Evolutionary conservation across 1,284 basidiomycete genomes (phyloP).

Genomic region (Dichomitus squalens): DNA sequence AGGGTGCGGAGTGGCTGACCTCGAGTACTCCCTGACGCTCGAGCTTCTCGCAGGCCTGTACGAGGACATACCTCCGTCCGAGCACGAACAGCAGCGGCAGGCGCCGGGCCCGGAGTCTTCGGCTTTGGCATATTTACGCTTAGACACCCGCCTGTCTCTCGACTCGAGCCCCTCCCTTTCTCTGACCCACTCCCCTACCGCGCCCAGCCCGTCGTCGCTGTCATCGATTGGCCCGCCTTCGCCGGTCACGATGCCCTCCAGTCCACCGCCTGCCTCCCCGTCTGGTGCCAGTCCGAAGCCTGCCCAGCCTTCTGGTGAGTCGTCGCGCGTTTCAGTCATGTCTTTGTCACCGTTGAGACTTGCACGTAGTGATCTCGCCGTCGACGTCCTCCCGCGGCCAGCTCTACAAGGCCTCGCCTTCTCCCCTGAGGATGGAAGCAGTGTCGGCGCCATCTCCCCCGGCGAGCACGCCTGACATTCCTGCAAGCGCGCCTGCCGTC

Average conservation of each 20-base stretch:
- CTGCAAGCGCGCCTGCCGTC: slow-evolving; percentile 7
- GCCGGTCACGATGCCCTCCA: slow-evolving; percentile 6
- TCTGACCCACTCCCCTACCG: slow-evolving; percentile 14
- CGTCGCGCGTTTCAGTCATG: slow-evolving; percentile 6
- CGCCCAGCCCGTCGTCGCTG: slow-evolving; percentile 15
- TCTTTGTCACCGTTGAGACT: background rate
- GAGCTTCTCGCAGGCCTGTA: slow-evolving; percentile 57
- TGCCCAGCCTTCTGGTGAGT: slow-evolving; percentile 3
- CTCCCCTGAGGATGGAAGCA: slow-evolving; percentile 52
- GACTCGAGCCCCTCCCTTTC: slow-evolving; percentile 18
- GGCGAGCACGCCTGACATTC: slow-evolving; percentile 2
- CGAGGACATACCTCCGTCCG: slow-evolving; percentile 20
- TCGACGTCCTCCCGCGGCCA: slow-evolving; percentile 24
- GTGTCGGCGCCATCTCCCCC: slow-evolving; percentile 19
- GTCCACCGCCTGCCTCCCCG: background rate
- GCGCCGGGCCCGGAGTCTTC: slow-evolving; percentile 10
- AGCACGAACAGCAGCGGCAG: slow-evolving; percentile 9
- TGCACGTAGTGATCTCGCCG: slow-evolving; percentile 9
- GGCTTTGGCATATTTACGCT: slow-evolving; percentile 18
- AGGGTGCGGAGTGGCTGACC: slow-evolving; percentile 64
- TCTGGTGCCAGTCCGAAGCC: slow-evolving; percentile 5
- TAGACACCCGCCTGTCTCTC: slow-evolving; percentile 21
- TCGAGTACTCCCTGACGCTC: slow-evolving; percentile 68
- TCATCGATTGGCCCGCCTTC: slow-evolving; percentile 15
- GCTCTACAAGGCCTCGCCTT: slow-evolving; percentile 48